These are phyloP conservation scores for Rhipidocladum racemiflorum DNA, from an alignment of 176 grass and related monocot species.

Conservation along the genomic window DNA sequence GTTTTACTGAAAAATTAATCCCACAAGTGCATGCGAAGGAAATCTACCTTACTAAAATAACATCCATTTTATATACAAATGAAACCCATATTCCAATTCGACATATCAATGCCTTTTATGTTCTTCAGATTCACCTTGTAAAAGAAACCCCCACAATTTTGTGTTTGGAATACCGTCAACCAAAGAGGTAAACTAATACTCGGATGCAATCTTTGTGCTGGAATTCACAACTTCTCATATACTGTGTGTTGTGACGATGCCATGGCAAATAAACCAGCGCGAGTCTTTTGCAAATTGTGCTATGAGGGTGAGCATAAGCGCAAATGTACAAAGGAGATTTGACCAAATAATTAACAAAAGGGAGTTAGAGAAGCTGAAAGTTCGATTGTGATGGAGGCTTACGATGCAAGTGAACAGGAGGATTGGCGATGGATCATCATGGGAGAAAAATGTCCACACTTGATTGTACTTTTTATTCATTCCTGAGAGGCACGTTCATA, in stretches of 20 bases:
- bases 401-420: neutral
- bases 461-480: neutral
- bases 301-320: neutral
- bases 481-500: neutral
- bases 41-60: neutral
- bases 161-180: too few species aligned
- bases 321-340: slow-evolving; percentile 9
- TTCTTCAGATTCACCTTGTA: neutral
- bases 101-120: neutral
- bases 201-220: neutral
- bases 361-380: neutral
- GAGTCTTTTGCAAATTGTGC: neutral
- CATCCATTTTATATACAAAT: neutral
- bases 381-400: slow-evolving; percentile 10
- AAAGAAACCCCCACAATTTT: neutral
- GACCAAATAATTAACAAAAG: neutral
- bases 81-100: neutral
- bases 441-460: neutral
- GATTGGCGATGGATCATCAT: neutral
- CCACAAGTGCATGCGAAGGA: neutral
- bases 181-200: neutral
- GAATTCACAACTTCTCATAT: neutral
- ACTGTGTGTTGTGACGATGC: neutral
- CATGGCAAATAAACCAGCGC: neutral
- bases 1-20: neutral